A percentile compares a stretch with the other conserved stretches of the same genome.
phyloP scores from a whole-genome alignment of 352 stramenopile species.

The Blastocystis sp. region DNA sequence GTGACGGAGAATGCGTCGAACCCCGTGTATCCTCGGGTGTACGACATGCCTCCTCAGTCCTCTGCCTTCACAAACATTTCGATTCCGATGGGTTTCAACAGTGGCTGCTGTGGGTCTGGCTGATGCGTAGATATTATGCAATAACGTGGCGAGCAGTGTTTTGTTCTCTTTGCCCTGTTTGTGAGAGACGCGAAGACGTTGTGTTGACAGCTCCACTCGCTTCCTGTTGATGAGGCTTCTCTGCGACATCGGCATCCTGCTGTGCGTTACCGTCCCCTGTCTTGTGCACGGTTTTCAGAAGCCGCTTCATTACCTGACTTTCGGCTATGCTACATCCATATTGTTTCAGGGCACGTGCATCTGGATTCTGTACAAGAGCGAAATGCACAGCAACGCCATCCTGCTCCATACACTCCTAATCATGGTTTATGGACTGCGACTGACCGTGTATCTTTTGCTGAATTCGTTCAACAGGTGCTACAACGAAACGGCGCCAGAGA shows the following conservation, averaged over 20 bases:
- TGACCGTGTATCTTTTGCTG: background rate
- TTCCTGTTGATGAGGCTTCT: too few relatives aligned
- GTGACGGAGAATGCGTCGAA: conserved; percentile 4
- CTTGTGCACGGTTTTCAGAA: background rate
- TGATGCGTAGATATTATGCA: conserved; percentile 17
- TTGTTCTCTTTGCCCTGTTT: conserved; percentile 26
- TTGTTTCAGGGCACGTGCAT: background rate
- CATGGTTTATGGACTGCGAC: background rate
- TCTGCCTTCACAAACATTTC: conserved; percentile 66
- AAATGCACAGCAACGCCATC: background rate
- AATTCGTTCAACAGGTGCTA: background rate
- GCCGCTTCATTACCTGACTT: background rate
- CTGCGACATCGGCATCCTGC: too few relatives aligned
- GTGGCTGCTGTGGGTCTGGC: background rate
- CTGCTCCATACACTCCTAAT: background rate
- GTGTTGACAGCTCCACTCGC: too few relatives aligned
- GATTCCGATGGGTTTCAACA: conserved; percentile 58
- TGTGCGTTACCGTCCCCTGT: background rate
- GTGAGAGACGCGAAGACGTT: background rate
- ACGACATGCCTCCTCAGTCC: conserved; percentile 38
- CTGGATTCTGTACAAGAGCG: background rate
- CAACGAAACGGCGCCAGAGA: background rate
- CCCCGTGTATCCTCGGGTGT: conserved; percentile 3
- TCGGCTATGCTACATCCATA: background rate
- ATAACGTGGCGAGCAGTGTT: background rate